phyloP scores from a whole-genome alignment of 2,329 filamentous ascomycete species.

The Aulographum hederae region DNA sequence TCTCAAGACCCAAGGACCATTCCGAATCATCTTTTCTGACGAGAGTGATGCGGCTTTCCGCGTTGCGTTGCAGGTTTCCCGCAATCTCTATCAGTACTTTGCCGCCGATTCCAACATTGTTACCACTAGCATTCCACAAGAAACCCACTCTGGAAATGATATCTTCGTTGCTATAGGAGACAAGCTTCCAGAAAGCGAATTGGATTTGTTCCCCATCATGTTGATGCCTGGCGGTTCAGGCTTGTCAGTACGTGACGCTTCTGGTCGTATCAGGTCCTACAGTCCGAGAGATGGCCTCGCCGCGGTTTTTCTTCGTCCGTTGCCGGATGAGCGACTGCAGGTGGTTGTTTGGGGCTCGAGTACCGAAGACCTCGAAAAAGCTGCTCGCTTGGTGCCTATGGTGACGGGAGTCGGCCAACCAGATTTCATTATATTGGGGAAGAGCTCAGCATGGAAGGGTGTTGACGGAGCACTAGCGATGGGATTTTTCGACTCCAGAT shows the following conservation, averaged over 20 bases:
- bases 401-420: slow-evolving; percentile 38
- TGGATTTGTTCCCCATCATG: slow-evolving; percentile 13
- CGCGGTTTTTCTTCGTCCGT: slow-evolving; percentile 33
- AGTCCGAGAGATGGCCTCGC: not conserved
- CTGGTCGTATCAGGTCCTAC: not conserved
- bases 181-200: slow-evolving; percentile 8
- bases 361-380: slow-evolving; percentile 26
- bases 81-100: slow-evolving; percentile 40
- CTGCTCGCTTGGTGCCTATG: slow-evolving; percentile 34
- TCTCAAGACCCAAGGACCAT: slow-evolving; percentile 26
- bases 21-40: slow-evolving; percentile 22
- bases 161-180: slow-evolving; percentile 10
- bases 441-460: slow-evolving; percentile 30
- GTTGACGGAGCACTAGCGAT: slow-evolving; percentile 32
- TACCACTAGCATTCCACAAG: not conserved
- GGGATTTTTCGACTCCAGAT: slow-evolving; percentile 36
- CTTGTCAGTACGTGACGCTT: slow-evolving; percentile 9
- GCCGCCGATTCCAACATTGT: slow-evolving; percentile 30
- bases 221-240: too few relatives aligned
- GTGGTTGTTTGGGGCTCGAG: slow-evolving; percentile 38
- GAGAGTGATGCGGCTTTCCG: slow-evolving; percentile 10
- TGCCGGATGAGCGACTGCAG: slow-evolving; percentile 29
- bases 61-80: slow-evolving; percentile 34
- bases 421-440: slow-evolving; percentile 33
- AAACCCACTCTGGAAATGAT: not conserved